Evolutionary conservation across 1,284 basidiomycete species (phyloP), one percentile per base, ranked within the genome.

Genomic region (Trichosporon sp.): DNA sequence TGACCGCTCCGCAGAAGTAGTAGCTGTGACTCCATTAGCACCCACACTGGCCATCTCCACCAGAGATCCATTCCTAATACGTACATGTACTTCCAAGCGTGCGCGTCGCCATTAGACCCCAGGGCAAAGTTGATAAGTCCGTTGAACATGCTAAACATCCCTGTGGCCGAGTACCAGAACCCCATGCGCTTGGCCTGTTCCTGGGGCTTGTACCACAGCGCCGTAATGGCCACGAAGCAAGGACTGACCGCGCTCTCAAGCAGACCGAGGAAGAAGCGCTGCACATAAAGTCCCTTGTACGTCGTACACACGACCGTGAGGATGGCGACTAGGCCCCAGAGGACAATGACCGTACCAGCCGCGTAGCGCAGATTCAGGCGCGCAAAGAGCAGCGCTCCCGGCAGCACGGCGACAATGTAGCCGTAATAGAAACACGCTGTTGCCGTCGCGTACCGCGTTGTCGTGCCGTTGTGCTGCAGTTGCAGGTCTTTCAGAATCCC

Each of bases 161-260:
- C 83, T 0, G 81, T 84, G 10, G 83, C 81, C 6, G 80, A 81
- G 70, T 84, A 84, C 82, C 83, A 83, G 44, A 83, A 76, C 0
- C 81, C 79, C 34, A 80, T 65, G n/a, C 76, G 60, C 10, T 68
- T 71, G 3, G 75, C 75, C 65, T 78, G 80, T 59, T 81, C 80
- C 52, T 73, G 69, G 7, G 78, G 79, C 64, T 81, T 82, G 73
- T 84, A 85, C 83, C 83, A 85, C 29, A 80, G 69, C 0, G 76
- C 72, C 9, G 83, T 84, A 59, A 85, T 72, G 40, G 80, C 73
- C 3, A 85, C 78, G 67, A 84, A 85, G 1, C 82, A 82, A 0
- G 83, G 84, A 0, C 78, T 78, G 31, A 84, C 82, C 14, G 79
- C 76, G 1, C 76, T 75, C 71, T 82, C 82, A n/a, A 78, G 68